Conservation (phyloP, 805 yeast genomes). For the Dipodascopsis tothii region DNA sequence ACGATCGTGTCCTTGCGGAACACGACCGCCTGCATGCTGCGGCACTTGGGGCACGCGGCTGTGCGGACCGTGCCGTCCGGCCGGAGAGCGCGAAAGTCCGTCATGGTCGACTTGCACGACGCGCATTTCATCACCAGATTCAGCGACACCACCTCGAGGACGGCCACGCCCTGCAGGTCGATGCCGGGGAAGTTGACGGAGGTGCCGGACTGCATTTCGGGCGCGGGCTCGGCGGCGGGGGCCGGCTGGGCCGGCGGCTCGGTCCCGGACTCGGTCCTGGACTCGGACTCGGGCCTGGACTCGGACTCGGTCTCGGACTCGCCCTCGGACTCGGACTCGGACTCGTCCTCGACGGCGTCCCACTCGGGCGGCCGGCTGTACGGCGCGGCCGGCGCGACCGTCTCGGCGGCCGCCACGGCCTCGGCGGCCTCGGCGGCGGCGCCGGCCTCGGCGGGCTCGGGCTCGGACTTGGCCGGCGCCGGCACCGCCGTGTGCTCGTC, state of each 20-base stretch:
- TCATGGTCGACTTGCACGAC: conserved; percentile 32
- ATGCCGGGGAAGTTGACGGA: conserved; percentile 32
- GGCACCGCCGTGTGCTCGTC: neutral
- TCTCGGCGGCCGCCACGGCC: neutral
- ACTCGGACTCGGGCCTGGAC: too few relatives aligned
- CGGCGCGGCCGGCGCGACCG: neutral
- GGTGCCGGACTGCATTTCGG: conserved; percentile 29
- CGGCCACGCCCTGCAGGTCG: conserved; percentile 29
- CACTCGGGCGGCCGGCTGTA: conserved; percentile 21
- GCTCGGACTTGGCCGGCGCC: neutral
- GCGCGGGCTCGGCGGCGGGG: too few relatives aligned
- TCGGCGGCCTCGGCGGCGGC: neutral
- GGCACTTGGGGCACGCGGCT: conserved; percentile 32
- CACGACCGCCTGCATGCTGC: conserved; percentile 30
- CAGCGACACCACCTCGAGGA: conserved; percentile 32
- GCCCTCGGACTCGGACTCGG: conserved; percentile 4
- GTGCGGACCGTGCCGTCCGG: conserved; percentile 33
- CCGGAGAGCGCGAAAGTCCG: conserved; percentile 31
- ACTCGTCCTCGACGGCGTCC: conserved; percentile 16
- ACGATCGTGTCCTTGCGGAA: conserved; percentile 33
- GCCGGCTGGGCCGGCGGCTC: too few relatives aligned
- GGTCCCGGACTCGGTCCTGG: too few relatives aligned
- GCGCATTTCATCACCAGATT: conserved; percentile 33
- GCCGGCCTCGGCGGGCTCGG: neutral
- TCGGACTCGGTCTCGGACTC: too few relatives aligned